A percentile compares a stretch with the other conserved stretches of the same genome.
phyloP scores from a whole-genome alignment of 2,329 filamentous ascomycete genomes.

The Phoma sp. region DNA sequence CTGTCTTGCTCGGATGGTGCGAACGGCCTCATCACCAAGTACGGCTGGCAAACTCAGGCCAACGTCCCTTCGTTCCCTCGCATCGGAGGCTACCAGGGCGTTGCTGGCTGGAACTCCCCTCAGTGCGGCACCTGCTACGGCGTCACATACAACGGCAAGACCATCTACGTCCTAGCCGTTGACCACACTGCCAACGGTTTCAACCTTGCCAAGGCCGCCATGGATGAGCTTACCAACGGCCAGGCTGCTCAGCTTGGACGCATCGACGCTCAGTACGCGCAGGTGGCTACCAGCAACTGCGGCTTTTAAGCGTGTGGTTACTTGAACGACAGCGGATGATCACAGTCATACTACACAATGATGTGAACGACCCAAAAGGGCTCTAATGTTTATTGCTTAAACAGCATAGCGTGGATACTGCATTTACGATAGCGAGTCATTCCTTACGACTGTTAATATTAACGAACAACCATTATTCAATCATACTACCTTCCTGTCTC shows the following conservation, averaged over 20 bases:
- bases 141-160: slow-evolving; percentile 55
- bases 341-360: not conserved
- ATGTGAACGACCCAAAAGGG: not conserved
- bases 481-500: not conserved
- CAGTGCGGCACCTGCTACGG: slow-evolving; percentile 61
- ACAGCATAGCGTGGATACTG: slow-evolving; percentile 9
- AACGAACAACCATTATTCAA: not conserved
- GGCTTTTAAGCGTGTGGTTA: slow-evolving; percentile 21
- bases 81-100: slow-evolving; percentile 57
- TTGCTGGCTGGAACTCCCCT: slow-evolving; percentile 53
- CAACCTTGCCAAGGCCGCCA: slow-evolving; percentile 56
- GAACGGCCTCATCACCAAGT: slow-evolving; percentile 69
- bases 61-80: slow-evolving; percentile 55
- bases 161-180: slow-evolving; percentile 57
- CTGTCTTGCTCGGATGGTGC: slow-evolving; percentile 71
- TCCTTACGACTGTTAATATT: slow-evolving; percentile 9
- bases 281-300: slow-evolving; percentile 48
- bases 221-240: slow-evolving; percentile 57
- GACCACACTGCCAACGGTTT: slow-evolving; percentile 56
- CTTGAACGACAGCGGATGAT: not conserved
- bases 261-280: slow-evolving; percentile 49
- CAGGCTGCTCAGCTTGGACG: slow-evolving; percentile 54
- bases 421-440: slow-evolving; percentile 14
- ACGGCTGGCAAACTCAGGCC: slow-evolving; percentile 61
- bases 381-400: slow-evolving; percentile 18